Conservation (phyloP, 371 early-diverging fungal species). For the Capillidium rhysosporum region DNA sequence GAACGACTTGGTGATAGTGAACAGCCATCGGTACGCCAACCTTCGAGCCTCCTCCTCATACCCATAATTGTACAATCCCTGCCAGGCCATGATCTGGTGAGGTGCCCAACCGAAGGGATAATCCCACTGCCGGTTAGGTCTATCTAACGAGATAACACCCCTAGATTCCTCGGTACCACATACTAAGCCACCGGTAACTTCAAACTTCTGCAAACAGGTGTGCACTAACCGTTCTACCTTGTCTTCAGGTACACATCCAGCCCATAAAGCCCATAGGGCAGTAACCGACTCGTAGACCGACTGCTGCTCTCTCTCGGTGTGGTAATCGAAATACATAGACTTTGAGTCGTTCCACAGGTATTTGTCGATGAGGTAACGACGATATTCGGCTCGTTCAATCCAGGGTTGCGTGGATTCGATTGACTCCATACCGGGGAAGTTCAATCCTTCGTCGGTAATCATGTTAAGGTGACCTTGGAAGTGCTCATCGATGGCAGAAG, state of each 20-base stretch:
- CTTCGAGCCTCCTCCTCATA: conserved; percentile 53
- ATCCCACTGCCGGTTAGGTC: conserved; percentile 95
- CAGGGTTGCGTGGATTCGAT: conserved; percentile 16
- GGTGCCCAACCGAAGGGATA: conserved; percentile 95
- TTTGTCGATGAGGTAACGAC: conserved; percentile 29
- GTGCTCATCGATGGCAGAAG: conserved; percentile 33
- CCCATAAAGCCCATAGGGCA: conserved; percentile 60
- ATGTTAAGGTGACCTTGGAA: conserved; percentile 30
- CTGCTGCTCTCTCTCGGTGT: conserved; percentile 26
- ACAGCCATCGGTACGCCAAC: conserved; percentile 90
- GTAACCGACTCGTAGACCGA: conserved; percentile 57
- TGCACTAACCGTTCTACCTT: conserved; percentile 35
- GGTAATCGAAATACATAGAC: conserved; percentile 69
- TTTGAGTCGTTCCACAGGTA: conserved; percentile 59
- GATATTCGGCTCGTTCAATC: conserved; percentile 21
- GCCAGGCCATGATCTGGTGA: conserved; percentile 93
- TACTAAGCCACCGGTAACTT: conserved; percentile 72
- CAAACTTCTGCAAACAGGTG: conserved; percentile 28
- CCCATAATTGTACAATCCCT: conserved; percentile 69
- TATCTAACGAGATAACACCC: conserved; percentile 43
- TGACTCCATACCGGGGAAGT: conserved; percentile 16
- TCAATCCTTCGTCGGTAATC: conserved; percentile 9
- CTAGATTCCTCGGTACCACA: conserved; percentile 75
- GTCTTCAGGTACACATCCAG: conserved; percentile 33
- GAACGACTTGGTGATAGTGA: conserved; percentile 80